Base-by-base conservation (phyloP, 495 filamentous ascomycete species). In the Neurospora intermedia region DNA sequence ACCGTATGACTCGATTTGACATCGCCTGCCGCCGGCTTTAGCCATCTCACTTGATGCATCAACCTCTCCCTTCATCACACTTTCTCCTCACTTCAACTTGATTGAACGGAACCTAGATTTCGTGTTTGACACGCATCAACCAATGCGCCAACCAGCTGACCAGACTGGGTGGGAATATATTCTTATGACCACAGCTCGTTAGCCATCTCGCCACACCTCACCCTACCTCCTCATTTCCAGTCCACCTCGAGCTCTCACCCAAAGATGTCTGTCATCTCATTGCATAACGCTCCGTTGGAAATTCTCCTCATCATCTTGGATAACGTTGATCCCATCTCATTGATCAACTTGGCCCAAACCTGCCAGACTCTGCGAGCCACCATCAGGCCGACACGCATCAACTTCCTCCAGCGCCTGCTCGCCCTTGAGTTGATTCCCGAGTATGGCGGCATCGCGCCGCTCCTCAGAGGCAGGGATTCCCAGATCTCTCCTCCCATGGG, bases 361-460 rank as follows among this genome's bases (percentile, higher is more conserved):
- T 78, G 72, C 6, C 20, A 20, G 4, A 3, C 6, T 42, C 70
- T 69, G 39, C 70, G 75, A 9, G 35, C 70, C 31, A 16, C 75
- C n/a, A 74, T 80, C 69, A 27, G 13, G 9, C 78, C 77, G 0
- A 46, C 20, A 4, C 74, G 43, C n/a, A 45, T 71, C 31, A 72
- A 78, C 43, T 73, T 76, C 27, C 16, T 71, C 23, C 71, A 74
- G 6, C 75, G 77, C 0, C 74, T 80, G 43, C 75, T 80, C 4
- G 75, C 75, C 20, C 78, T 80, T 11, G 78, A 80, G 69, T 74
- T 78, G 6, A 43, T 70, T 18, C 78, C 77, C 13, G 72, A 77
- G 11, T 11, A 71, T 35, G 77, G 77, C 39, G 78, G 78, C 35
- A 75, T 79, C 27, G 71, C 75, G 48, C 78, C 78, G 0, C 23